Conservation (phyloP, 2,329 filamentous ascomycete species). For the Venturia asperata region DNA sequence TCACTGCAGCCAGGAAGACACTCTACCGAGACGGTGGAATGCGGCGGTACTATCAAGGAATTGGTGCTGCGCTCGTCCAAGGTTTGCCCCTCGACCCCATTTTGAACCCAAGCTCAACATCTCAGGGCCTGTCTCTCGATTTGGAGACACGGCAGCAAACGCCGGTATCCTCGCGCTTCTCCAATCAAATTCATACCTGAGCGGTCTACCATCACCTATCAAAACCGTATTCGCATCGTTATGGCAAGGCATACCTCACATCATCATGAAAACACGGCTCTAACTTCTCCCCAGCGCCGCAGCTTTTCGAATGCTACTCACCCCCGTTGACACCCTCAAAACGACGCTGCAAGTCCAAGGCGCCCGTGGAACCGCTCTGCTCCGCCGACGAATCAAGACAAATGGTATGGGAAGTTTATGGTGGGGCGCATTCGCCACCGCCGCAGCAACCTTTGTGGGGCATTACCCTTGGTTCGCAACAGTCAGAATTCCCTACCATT, state of each 20-base stretch:
- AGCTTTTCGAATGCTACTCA: neutral
- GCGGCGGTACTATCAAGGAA: neutral
- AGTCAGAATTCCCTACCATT: neutral
- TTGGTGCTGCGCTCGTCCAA: constrained; percentile 3
- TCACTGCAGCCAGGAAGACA: neutral
- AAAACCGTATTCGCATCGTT: neutral
- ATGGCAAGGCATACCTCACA: neutral
- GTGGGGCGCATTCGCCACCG: neutral
- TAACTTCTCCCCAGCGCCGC: neutral
- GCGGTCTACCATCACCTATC: neutral
- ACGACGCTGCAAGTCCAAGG: neutral
- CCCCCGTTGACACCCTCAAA: neutral
- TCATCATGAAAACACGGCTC: neutral
- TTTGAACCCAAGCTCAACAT: neutral
- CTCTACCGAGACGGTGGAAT: neutral
- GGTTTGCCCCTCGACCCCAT: neutral
- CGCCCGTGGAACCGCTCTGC: neutral
- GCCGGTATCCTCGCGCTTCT: constrained; percentile 1
- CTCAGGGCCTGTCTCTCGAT: neutral
- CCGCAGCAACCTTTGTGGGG: neutral
- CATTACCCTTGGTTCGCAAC: constrained; percentile 1
- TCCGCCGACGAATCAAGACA: neutral
- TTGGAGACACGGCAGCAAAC: neutral
- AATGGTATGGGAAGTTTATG: neutral
- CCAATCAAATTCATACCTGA: neutral